A percentile compares a stretch with the other conserved stretches of the same genome.
These are phyloP conservation scores for Podochytrium sp. DNA, from an alignment of 192 early-diverging fungal species.

Conservation along the genomic window DNA sequence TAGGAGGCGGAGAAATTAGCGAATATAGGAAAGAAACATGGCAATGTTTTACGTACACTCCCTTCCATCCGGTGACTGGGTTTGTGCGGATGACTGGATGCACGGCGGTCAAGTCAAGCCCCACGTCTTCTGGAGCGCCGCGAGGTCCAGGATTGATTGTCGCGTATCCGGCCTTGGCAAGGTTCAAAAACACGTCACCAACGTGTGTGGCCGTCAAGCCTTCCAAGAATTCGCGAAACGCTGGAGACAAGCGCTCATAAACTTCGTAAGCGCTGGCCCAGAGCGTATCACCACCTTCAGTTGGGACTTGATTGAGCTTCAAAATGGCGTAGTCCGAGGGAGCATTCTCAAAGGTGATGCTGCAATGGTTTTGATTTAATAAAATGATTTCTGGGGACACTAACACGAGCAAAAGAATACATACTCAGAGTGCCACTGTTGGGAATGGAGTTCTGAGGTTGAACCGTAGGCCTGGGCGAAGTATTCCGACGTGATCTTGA, in stretches of 20 bases:
- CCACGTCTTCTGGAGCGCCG: conserved; percentile 41
- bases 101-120: conserved; percentile 36
- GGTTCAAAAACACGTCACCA: conserved; percentile 30
- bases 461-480: too few species aligned
- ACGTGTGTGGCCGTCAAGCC: conserved; percentile 60
- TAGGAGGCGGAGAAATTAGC: too few species aligned
- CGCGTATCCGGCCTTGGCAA: not conserved
- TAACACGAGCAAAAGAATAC: not conserved
- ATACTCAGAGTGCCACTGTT: conserved; percentile 27
- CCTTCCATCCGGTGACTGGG: conserved; percentile 59
- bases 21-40: too few species aligned
- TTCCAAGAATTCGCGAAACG: conserved; percentile 60
- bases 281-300: conserved; percentile 59
- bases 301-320: conserved; percentile 46
- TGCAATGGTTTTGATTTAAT: conserved; percentile 3
- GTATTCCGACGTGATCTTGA: conserved; percentile 1
- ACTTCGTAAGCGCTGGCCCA: conserved; percentile 63
- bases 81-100: conserved; percentile 57
- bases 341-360: conserved; percentile 57
- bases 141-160: conserved; percentile 22
- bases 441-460: conserved; percentile 1
- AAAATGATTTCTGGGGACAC: too few species aligned
- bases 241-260: conserved; percentile 62
- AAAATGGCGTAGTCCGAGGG: conserved; percentile 61
- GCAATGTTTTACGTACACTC: too few species aligned